A percentile compares a stretch with the other conserved stretches of the same genome.
phyloP scores from a whole-genome alignment of 148 eudicot genomes.

The Heliosperma pusillum region DNA sequence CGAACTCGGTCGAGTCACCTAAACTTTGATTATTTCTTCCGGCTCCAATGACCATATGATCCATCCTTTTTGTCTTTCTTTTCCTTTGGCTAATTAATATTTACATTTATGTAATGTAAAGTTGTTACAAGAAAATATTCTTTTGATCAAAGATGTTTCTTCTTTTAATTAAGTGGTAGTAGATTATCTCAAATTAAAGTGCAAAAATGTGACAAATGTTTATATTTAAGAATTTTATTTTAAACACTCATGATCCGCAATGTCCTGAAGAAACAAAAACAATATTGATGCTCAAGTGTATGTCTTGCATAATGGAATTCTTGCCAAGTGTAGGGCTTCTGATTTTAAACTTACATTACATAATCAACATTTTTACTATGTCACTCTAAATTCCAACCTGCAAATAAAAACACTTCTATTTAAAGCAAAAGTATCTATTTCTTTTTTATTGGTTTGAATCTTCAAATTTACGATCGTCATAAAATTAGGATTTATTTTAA shows the following conservation, averaged over 20 bases:
- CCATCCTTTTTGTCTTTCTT: slow-evolving; percentile 13
- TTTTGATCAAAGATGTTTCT: not conserved
- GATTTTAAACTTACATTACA: too few relatives aligned
- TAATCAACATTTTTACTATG: too few relatives aligned
- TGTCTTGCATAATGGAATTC: too few relatives aligned
- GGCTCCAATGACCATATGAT: slow-evolving; percentile 33
- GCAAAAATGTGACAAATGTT: not conserved
- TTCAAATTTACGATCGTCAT: too few relatives aligned
- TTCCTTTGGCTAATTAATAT: not conserved
- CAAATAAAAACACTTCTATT: too few relatives aligned
- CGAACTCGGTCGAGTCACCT: slow-evolving; percentile 58
- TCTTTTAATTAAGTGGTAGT: not conserved
- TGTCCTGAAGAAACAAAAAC: not conserved
- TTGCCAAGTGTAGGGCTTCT: too few relatives aligned
- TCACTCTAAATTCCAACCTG: too few relatives aligned
- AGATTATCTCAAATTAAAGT: not conserved
- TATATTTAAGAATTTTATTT: slow-evolving; percentile 1
- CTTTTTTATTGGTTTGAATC: too few relatives aligned
- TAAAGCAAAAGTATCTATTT: too few relatives aligned
- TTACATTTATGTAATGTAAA: not conserved
- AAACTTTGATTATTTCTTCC: slow-evolving; percentile 27
- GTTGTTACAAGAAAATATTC: not conserved
- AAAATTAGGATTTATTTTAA: too few relatives aligned
- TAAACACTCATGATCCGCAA: slow-evolving; percentile 16
- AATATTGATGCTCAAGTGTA: too few relatives aligned